Base-by-base conservation (phyloP, 768 basidiomycete species). In the Cyclocybe cylindracea region DNA sequence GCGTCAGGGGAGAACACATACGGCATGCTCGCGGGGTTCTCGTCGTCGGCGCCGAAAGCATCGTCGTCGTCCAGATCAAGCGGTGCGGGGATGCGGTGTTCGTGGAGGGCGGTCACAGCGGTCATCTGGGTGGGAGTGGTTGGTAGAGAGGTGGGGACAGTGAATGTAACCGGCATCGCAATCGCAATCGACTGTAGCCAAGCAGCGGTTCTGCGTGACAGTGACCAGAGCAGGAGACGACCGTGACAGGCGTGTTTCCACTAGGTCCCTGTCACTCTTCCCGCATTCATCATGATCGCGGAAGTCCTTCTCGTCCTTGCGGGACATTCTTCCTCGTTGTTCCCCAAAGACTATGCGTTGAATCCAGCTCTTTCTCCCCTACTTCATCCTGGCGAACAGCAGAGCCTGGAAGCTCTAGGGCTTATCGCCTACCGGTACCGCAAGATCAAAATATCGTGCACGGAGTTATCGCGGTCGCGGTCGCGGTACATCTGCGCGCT, bases 301-400 rank as follows among this genome's bases (percentile, higher is more conserved):
- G 94, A 96, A 70, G 75, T 95, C 49, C 79, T 96, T 40, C 82
- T 94, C 51, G 77, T 94, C 47, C 85, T 97, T 43, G 85, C 89
- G 2, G 94, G 94, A 35, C 93, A 97, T 71, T 77, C 83, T 4
- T 95, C 94, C 0, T 89, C 91, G 1, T 75, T 97, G 46, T 94
- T 97, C 69, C 78, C 83, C 13, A 60, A 69, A 19, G 84, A 82
- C 50, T 73, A 83, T 52, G 71, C 70, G 32, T 63, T 90, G 38
- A 79, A 85, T 61, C 82, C 88, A 4, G 78, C 84, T 0, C 86
- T 93, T 61, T 52, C 68, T 5, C 76, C 84, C 3, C 82, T 94
- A 11, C 80, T 97, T 3, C 94, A 97, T 62, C 94, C 94, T 2
- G 94, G 94, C 8, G 94, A 96, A 63, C 79, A 86, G 47, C 83